Percentiles rank a stretch among this genome's conserved stretches.
These are phyloP conservation scores for Botryotinia narcissicola DNA, from an alignment of 2,329 filamentous ascomycete species.

Conservation along the genomic window DNA sequence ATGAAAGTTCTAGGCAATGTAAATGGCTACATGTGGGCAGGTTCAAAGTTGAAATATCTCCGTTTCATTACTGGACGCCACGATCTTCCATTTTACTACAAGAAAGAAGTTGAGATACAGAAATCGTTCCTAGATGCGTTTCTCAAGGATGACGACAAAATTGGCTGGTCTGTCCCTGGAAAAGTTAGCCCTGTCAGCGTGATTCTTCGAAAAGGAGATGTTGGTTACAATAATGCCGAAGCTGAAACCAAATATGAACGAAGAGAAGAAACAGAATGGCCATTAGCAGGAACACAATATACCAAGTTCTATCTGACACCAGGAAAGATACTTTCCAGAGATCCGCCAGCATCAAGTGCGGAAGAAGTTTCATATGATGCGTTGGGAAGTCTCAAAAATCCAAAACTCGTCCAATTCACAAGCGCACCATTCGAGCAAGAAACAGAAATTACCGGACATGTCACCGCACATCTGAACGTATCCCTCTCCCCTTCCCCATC, in stretches of 20 bases:
- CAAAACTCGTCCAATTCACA: not conserved
- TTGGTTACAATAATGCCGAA: slow-evolving; percentile 43
- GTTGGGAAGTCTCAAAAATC: not conserved
- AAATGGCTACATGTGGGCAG: slow-evolving; percentile 47
- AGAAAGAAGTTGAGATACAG: slow-evolving; percentile 66
- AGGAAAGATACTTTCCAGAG: not conserved
- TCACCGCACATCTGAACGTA: not conserved
- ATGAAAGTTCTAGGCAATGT: not conserved
- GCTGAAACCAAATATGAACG: not conserved
- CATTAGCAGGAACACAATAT: not conserved
- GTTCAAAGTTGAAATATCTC: slow-evolving; percentile 66
- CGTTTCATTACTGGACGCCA: slow-evolving; percentile 69
- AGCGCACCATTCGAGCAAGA: not conserved
- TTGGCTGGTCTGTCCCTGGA: slow-evolving; percentile 58
- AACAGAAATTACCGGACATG: not conserved
- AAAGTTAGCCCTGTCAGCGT: slow-evolving; percentile 60
- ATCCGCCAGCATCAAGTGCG: not conserved
- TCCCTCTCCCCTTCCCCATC: not conserved
- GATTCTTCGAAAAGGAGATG: slow-evolving; percentile 62
- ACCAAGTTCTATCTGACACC: not conserved
- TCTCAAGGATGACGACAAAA: slow-evolving; percentile 62
- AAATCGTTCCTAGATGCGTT: slow-evolving; percentile 68
- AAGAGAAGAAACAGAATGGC: not conserved
- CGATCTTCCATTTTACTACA: slow-evolving; percentile 70
- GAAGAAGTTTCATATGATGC: not conserved